Conservation (phyloP, 2,329 filamentous ascomycete genomes). For the Phaeosphaeria sp. region DNA sequence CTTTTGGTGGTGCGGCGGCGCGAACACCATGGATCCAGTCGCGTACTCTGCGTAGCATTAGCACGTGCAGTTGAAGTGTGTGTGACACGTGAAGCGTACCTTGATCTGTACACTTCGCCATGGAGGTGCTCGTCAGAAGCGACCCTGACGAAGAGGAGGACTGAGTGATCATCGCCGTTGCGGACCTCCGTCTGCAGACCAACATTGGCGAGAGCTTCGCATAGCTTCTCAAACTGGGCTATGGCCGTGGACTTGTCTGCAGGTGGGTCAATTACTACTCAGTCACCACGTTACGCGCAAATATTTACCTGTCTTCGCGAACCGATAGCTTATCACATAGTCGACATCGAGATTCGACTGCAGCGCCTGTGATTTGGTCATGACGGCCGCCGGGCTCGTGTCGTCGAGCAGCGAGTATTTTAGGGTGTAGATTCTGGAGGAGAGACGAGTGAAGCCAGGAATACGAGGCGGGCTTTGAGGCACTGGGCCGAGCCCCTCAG, state of each 20-base stretch:
- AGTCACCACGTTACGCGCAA: constrained; percentile 4
- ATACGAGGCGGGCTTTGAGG: constrained; percentile 15
- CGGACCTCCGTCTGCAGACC: constrained; percentile 91
- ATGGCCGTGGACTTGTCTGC: constrained; percentile 73
- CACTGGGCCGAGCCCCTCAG: constrained; percentile 1
- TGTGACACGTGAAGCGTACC: constrained; percentile 51
- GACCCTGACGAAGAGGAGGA: constrained; percentile 84
- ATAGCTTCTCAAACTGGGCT: constrained; percentile 77
- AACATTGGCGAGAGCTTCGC: constrained; percentile 75
- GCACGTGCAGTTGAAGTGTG: neutral
- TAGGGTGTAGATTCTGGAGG: constrained; percentile 24
- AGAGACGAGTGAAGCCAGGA: constrained; percentile 23
- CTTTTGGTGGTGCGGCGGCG: constrained; percentile 75
- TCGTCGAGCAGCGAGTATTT: constrained; percentile 27
- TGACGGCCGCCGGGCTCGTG: constrained; percentile 28
- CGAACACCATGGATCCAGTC: constrained; percentile 94
- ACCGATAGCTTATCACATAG: constrained; percentile 84
- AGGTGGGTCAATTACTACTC: constrained; percentile 12
- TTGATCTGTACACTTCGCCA: constrained; percentile 82
- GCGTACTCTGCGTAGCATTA: constrained; percentile 67
- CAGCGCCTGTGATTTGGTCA: constrained; percentile 49
- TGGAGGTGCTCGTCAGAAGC: constrained; percentile 77
- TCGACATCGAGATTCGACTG: constrained; percentile 75
- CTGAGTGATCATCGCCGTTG: constrained; percentile 73
- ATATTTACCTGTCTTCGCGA: constrained; percentile 69